phyloP scores from a whole-genome alignment of 139 green algal species.

The Pleodorina starrii region DNA sequence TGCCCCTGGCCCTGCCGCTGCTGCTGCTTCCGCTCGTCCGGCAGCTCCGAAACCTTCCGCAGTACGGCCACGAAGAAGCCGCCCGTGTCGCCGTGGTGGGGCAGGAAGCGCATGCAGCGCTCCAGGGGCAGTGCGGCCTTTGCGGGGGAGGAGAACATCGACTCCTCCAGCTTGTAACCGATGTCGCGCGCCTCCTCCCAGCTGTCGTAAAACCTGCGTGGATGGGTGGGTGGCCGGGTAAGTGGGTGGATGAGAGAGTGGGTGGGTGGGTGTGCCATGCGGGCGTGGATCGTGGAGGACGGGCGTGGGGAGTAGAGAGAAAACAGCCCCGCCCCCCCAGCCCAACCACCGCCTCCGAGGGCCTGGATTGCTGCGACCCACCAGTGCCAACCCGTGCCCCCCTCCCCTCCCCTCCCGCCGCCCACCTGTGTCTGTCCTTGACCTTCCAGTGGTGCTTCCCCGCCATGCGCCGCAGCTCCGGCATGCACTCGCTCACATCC shows the following conservation, averaged over 20 bases:
- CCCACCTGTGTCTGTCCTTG: conserved; percentile 68
- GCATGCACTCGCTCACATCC: conserved; percentile 85
- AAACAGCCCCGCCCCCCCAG: too few species aligned
- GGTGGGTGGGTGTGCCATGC: too few species aligned
- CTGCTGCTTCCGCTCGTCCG: neutral
- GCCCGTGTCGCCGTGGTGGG: conserved; percentile 96
- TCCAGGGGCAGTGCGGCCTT: conserved; percentile 84
- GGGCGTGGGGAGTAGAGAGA: too few species aligned
- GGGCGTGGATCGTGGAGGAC: too few species aligned
- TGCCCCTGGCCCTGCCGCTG: neutral
- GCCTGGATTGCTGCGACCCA: too few species aligned
- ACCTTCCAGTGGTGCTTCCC: conserved; percentile 90
- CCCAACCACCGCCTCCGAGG: too few species aligned
- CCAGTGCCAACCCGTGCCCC: too few species aligned
- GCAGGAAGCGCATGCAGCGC: conserved; percentile 96
- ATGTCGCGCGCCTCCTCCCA: conserved; percentile 71
- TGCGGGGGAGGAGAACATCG: conserved; percentile 86
- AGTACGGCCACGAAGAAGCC: conserved; percentile 99
- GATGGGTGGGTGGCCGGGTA: too few species aligned
- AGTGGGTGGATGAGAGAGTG: too few species aligned
- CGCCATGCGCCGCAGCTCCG: conserved; percentile 81
- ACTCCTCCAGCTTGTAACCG: conserved; percentile 76
- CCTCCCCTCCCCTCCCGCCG: too few species aligned
- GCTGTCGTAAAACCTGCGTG: conserved; percentile 68
- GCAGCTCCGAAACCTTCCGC: conserved; percentile 76